phyloP scores from a whole-genome alignment of 2,329 filamentous ascomycete species.

The Bisporella sp. region DNA sequence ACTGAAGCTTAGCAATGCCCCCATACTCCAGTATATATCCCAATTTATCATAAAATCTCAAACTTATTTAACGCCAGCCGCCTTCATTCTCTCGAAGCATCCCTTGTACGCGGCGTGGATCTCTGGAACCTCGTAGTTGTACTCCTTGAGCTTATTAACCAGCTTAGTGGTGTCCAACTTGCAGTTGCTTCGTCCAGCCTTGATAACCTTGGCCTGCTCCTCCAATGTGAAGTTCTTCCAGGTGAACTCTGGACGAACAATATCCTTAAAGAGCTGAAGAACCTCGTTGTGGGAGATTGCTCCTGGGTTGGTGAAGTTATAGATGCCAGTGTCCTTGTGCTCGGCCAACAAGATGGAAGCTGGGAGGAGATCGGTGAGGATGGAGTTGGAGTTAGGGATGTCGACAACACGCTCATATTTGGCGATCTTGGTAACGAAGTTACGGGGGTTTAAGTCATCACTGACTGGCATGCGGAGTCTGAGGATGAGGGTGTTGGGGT shows the following conservation, averaged over 20 bases:
- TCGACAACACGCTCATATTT: constrained; percentile 59
- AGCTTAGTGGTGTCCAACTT: constrained; percentile 57
- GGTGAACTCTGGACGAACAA: constrained; percentile 51
- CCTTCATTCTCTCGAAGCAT: constrained; percentile 60
- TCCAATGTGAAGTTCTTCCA: constrained; percentile 62
- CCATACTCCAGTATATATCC: not conserved
- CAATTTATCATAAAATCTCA: not conserved
- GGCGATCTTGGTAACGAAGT: constrained; percentile 63
- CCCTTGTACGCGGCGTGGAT: constrained; percentile 53
- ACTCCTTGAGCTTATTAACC: constrained; percentile 51
- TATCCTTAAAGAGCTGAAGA: constrained; percentile 53
- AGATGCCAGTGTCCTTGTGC: constrained; percentile 54
- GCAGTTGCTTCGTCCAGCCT: constrained; percentile 61
- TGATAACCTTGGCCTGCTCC: constrained; percentile 61
- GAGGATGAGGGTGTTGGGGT: constrained; percentile 55
- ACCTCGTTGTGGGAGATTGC: constrained; percentile 68
- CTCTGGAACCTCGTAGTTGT: constrained; percentile 51
- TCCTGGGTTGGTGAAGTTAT: constrained; percentile 66
- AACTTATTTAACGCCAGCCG: constrained; percentile 42
- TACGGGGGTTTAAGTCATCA: constrained; percentile 58
- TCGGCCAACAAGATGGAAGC: constrained; percentile 53
- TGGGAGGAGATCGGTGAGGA: constrained; percentile 58
- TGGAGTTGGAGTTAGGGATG: constrained; percentile 62
- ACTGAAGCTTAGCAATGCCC: too few species aligned
- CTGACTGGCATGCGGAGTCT: constrained; percentile 64